A percentile compares a stretch with the other conserved stretches of the same genome.
Conservation (phyloP, 1,139 yeast genomes). For the Saccharomyces hybrid region DNA sequence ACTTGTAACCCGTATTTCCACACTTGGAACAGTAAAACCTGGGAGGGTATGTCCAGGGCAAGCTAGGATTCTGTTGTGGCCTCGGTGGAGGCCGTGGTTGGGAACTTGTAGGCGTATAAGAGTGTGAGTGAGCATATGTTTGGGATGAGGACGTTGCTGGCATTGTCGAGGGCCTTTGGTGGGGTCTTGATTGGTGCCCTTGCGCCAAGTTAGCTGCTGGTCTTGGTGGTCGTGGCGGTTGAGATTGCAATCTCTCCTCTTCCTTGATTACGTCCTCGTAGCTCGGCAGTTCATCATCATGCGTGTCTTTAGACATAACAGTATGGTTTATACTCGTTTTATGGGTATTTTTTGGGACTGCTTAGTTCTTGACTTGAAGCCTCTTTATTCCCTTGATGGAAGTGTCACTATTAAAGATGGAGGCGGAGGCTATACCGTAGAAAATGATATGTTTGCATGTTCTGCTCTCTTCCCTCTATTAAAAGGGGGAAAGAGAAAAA, state of each 20-base stretch:
- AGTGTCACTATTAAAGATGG: background rate
- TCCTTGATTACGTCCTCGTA: conserved; percentile 5
- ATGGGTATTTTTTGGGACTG: background rate
- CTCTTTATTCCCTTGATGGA: background rate
- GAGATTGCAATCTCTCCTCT: conserved; percentile 2
- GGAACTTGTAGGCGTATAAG: conserved; percentile 5
- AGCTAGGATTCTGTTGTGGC: conserved; percentile 16
- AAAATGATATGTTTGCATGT: background rate
- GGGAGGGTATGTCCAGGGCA: conserved; percentile 66
- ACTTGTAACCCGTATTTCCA: conserved; percentile 64
- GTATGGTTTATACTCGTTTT: background rate
- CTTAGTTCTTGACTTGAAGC: background rate
- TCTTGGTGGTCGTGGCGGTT: conserved; percentile 4
- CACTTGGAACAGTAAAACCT: conserved; percentile 62
- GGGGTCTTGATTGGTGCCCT: conserved; percentile 10
- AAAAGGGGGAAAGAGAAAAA: background rate
- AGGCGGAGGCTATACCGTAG: background rate
- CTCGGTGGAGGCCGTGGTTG: conserved; percentile 9
- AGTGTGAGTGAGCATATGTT: background rate
- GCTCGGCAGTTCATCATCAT: conserved; percentile 4
- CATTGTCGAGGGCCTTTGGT: conserved; percentile 6
- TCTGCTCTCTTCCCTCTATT: background rate
- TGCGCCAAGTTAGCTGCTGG: conserved; percentile 9
- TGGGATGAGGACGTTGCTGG: background rate
- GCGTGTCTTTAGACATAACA: background rate